phyloP scores from a whole-genome alignment of 495 filamentous ascomycete genomes.

The Rhypophila decipiens region DNA sequence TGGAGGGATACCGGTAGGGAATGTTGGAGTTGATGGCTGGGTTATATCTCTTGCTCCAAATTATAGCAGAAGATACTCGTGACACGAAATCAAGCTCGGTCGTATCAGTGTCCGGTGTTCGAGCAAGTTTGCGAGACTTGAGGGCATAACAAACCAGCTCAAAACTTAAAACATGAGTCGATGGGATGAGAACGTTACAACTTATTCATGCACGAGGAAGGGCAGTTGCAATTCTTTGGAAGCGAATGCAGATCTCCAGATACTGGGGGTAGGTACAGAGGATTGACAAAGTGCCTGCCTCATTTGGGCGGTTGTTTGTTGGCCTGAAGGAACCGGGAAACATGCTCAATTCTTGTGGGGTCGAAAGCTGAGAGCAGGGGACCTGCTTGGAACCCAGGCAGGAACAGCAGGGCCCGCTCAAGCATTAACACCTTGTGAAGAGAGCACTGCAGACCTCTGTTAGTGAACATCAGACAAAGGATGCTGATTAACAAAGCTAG shows the following conservation, averaged over 20 bases:
- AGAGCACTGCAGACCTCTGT: too few relatives aligned
- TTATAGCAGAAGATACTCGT: too few relatives aligned
- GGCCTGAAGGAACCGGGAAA: conserved; percentile 9
- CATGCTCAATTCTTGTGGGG: conserved; percentile 10
- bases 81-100: neutral
- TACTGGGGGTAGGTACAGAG: too few relatives aligned
- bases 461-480: neutral
- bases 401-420: neutral
- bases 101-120: neutral
- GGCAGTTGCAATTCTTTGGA: neutral
- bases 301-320: neutral
- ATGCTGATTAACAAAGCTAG: neutral
- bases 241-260: neutral
- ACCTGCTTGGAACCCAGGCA: neutral
- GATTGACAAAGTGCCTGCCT: neutral
- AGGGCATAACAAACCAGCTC: neutral
- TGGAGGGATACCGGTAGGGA: neutral
- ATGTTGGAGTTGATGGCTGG: neutral
- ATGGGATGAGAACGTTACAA: neutral
- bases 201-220: neutral
- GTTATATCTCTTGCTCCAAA: too few relatives aligned
- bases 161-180: neutral
- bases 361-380: neutral
- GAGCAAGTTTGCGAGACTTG: neutral
- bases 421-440: too few relatives aligned